Base-by-base conservation (phyloP, 2,329 filamentous ascomycete genomes). In the Cladosporium sp. region DNA sequence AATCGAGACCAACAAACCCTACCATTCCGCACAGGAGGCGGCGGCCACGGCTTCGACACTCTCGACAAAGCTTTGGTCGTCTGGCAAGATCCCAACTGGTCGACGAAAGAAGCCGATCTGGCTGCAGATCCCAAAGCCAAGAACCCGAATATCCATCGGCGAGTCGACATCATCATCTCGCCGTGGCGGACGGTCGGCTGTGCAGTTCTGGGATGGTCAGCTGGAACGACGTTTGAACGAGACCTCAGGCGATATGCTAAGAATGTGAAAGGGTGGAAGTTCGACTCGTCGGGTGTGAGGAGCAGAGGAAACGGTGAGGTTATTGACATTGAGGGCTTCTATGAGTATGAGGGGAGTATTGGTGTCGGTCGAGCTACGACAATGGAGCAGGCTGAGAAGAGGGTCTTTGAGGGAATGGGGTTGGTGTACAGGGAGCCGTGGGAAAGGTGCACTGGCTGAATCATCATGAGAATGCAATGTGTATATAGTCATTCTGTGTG, bases 21-120 rank as follows among this genome's bases (percentile, higher is more conserved):
- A 0, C 82, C 83, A 0, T 84, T 80, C 65, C 77, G 76, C 6
- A 70, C 74, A 3, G 72, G 67, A 50, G 61, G 61, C 3, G 75
- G 76, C 1, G 80, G 81, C 0, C 75, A 79, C 20, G 89, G 90
- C 0, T 97, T 96, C 64, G 92, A 97, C 69, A 90, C 86, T 0
- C 80, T 97, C 1, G 92, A 97, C 71, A 97, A 97, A 71, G 91
- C 91, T 0, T 76, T 97, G 53, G 88, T 97, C 0, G 91, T 97
- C 0, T 97, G 93, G 93, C 90, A 96, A 69, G 79, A 91, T 66
- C 87, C 87, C 0, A 51, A 61, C 2, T 75, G 75, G 70, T 70
- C 74, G 4, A 71, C 68, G 0, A 73, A 73, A 57, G 68, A 66
- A 1, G 70, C 58, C 13, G 75, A 75, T 49, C 63, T 72, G 10